These are phyloP conservation scores for Sporothrix schenckii DNA, from an alignment of 2,329 filamentous ascomycete genomes.

Conservation along the genomic window DNA sequence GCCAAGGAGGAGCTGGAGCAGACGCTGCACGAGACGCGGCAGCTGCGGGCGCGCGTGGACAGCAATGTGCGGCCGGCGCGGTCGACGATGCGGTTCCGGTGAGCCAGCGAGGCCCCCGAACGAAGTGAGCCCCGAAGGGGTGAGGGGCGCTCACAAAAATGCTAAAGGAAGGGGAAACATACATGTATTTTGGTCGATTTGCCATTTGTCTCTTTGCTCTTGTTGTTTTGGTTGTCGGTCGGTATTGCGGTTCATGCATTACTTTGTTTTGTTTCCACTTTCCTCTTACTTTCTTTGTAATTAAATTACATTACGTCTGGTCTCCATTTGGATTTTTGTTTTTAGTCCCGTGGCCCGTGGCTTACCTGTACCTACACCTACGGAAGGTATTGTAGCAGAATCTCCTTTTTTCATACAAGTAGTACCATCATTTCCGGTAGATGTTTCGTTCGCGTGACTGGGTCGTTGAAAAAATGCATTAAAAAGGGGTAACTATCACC, in stretches of 20 bases:
- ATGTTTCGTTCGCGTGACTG: too few relatives aligned
- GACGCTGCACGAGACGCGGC: conserved; percentile 36
- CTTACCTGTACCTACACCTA: too few relatives aligned
- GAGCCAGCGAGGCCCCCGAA: too few relatives aligned
- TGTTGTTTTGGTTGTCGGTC: neutral
- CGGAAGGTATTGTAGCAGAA: too few relatives aligned
- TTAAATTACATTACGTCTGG: conserved; percentile 15
- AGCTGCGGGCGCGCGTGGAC: conserved; percentile 37
- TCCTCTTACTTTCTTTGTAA: neutral
- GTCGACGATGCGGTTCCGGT: conserved; percentile 33
- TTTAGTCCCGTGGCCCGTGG: too few relatives aligned
- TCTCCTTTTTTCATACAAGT: too few relatives aligned
- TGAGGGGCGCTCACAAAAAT: too few relatives aligned
- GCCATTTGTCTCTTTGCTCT: too few relatives aligned
- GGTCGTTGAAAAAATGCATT: neutral
- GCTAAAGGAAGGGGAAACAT: neutral
- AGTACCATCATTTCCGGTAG: too few relatives aligned
- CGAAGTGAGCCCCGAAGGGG: too few relatives aligned
- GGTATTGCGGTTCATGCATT: too few relatives aligned
- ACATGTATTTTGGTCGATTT: neutral
- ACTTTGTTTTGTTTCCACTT: neutral
- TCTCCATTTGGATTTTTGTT: neutral
- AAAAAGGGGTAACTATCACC: neutral
- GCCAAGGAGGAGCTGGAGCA: conserved; percentile 36
- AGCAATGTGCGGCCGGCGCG: conserved; percentile 34